Evolutionary conservation across 805 yeast genomes (phyloP), one percentile per base, ranked within the genome.

Genomic region (Teunomyces funiuensis): DNA sequence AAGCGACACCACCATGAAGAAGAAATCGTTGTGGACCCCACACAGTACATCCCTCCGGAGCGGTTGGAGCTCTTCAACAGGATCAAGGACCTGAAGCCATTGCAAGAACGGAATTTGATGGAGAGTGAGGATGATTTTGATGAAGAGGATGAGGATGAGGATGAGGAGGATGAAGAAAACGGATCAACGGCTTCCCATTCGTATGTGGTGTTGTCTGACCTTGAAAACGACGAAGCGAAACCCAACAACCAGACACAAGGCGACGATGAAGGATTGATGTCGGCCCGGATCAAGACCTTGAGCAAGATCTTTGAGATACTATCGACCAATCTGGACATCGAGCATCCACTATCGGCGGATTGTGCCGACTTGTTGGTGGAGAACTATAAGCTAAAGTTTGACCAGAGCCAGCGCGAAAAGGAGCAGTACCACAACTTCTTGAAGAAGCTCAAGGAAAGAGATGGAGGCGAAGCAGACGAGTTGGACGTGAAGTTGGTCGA

Each of bases 291-390:
- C 16, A 73, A 74, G 34, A 71, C 80, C 0, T 58, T 88, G 25
- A 79, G 79, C 2, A 78, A 77, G 28, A 75, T 91, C 2, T 89
- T 88, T 58, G 83, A 84, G 47, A 71, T 85, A 2, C 62, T 91
- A 5, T 83, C 93, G 0, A 50, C 49, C 10, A 83, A 85, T 46
- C 82, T 83, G 39, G 88, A 83, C 45, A 74, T 91, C 11, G 95
- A 88, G 48, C 74, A 69, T 54, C 99, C 99, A 0, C 79, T 93
- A 11, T 91, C 98, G 53, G 73, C 74, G 17, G 97, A 90, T 33
- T 93, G 99, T 60, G 85, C 93, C 5, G 79, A 74, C 31, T 58
- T 74, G 15, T 61, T 91, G 18, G 68, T 85, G 8, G 80, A 77
- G 7, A 82, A 82, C 42, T 71, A 88, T 59, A 83, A 82, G 53